Evolutionary conservation across 163 green algal genomes (phyloP), one percentile per base, ranked within the genome.

Genomic region (Coccomyxa subellipsoidea): DNA sequence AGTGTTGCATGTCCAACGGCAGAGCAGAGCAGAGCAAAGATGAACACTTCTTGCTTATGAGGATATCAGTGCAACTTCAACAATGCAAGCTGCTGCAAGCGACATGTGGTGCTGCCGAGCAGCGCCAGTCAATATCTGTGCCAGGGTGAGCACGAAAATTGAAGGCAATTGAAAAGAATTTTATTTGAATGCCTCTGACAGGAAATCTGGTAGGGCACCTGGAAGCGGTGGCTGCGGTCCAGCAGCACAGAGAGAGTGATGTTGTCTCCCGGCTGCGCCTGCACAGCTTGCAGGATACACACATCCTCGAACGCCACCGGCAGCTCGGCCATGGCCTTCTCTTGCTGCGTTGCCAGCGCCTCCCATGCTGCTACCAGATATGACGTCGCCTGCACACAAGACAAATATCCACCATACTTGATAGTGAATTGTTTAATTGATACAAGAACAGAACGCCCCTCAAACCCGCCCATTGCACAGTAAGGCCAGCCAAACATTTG

Each of bases 361-460:
- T 82, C 78, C 78, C 78, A 82, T 15, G 78, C 78, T 7, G 78
- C 69, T 35, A 82, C 78, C 59, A 82, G 35, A 54, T 70, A 82
- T 1, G 32, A 77, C 21, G 78, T 80, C 7, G 76, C 76, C 76
- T 78, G 37, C 72, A 40, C 25, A 15, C 72, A 76, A 15, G 12
- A 34, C 34, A 15, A 18, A 23, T 25, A 76, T 76, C 4, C 2
- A 8, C n/a, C 25, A 12, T 34, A 2, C 21, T 23, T 34, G 12
- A 15, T 25, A 4, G 23, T 18, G n/a, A n/a, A n/a, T n/a, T n/a
- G n/a, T 12, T 18, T 12, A 10, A 8, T 34, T 76, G 12, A 8
- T 23, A 76, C 12, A 23, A 76, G 69, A 76, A 39, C 1, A 34
- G 69, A 10, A 36, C n/a, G n/a, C n/a, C n/a, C n/a, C n/a, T n/a